phyloP scores from a whole-genome alignment of 2,329 filamentous ascomycete genomes.

The Magnaporthiopsis poae region DNA sequence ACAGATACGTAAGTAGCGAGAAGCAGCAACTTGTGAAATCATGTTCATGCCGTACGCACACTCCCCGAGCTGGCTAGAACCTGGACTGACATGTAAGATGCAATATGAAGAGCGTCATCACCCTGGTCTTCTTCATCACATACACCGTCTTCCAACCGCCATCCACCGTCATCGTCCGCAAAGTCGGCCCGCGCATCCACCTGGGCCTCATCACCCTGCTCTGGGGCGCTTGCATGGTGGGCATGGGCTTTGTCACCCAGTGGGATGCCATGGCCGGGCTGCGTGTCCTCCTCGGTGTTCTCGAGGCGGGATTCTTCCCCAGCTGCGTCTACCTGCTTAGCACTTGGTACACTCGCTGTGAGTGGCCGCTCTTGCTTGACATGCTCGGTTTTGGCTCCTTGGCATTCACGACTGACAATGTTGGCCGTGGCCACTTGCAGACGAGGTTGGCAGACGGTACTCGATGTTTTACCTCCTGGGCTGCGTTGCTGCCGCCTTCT shows the following conservation, averaged over 20 bases:
- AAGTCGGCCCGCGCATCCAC: constrained; percentile 52
- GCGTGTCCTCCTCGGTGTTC: constrained; percentile 49
- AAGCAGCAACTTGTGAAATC: no score
- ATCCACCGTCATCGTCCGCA: constrained; percentile 58
- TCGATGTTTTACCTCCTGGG: constrained; percentile 61
- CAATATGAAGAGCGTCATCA: constrained; percentile 45
- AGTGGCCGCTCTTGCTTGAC: constrained; percentile 18
- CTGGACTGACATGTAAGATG: neutral
- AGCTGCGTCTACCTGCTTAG: constrained; percentile 62
- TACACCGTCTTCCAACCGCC: constrained; percentile 65
- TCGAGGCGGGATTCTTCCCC: constrained; percentile 65
- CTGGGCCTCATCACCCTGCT: constrained; percentile 43
- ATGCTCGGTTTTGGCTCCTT: neutral
- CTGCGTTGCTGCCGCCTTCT: constrained; percentile 54
- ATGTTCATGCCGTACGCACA: no score
- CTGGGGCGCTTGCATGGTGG: constrained; percentile 55
- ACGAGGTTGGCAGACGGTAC: constrained; percentile 61
- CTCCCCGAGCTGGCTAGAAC: no score
- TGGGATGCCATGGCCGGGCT: constrained; percentile 44
- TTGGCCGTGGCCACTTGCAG: constrained; percentile 21
- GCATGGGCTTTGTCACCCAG: constrained; percentile 51
- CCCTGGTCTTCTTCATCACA: constrained; percentile 64
- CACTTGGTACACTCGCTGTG: constrained; percentile 61
- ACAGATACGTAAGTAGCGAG: constrained; percentile 31
- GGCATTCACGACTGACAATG: neutral